Conservation (phyloP, 805 yeast genomes). For the Cyberlindnera xishuangbannaensis region DNA sequence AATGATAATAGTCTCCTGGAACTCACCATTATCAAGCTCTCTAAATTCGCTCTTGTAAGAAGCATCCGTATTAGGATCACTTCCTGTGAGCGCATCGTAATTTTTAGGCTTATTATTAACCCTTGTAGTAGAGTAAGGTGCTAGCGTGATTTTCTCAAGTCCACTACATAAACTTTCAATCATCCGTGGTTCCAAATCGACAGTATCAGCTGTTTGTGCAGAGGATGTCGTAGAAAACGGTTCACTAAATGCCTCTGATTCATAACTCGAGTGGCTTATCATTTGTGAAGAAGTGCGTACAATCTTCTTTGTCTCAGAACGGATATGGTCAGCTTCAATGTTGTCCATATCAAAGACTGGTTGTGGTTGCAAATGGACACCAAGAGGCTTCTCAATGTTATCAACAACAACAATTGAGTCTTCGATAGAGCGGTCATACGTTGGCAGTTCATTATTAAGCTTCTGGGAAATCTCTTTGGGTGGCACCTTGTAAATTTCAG, state of each 20-base stretch:
- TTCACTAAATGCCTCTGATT: slow-evolving; percentile 21
- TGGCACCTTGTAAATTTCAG: slow-evolving; percentile 13
- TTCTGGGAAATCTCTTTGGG: neutral
- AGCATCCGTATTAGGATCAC: neutral
- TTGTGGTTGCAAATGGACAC: slow-evolving; percentile 16
- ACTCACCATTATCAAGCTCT: slow-evolving; percentile 16
- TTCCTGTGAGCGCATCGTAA: too few relatives aligned
- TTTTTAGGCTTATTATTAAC: too few relatives aligned
- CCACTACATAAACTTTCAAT: slow-evolving; percentile 1
- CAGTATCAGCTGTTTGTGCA: slow-evolving; percentile 7
- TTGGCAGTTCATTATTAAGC: neutral
- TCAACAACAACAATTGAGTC: neutral
- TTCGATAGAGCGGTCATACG: slow-evolving; percentile 1
- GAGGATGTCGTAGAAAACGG: slow-evolving; percentile 17
- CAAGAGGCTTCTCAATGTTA: slow-evolving; percentile 9
- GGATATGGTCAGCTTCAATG: slow-evolving; percentile 18
- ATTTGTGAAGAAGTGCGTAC: slow-evolving; percentile 9
- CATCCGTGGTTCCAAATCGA: slow-evolving; percentile 6
- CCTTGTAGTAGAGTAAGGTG: too few relatives aligned
- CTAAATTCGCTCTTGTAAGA: slow-evolving; percentile 13
- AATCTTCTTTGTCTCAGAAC: slow-evolving; percentile 5
- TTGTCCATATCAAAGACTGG: slow-evolving; percentile 13
- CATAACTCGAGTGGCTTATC: slow-evolving; percentile 22
- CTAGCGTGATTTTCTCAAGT: slow-evolving; percentile 7
- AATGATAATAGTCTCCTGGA: slow-evolving; percentile 19